Conservation (phyloP, 2,329 filamentous ascomycete species). For the Sclerotinia spermophila region DNA sequence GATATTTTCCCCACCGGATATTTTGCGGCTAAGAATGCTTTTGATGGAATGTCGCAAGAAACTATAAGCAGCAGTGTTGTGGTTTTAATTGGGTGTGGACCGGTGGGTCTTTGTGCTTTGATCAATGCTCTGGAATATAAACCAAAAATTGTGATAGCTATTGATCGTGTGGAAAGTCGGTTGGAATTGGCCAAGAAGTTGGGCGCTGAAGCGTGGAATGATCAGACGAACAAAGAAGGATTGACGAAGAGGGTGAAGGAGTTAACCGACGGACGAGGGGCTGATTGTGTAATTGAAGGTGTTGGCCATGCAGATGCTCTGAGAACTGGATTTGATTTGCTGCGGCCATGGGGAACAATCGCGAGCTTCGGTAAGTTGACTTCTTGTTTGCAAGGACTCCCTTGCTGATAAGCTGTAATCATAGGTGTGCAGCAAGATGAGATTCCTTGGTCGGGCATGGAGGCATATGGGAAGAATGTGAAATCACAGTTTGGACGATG, state of each 20-base stretch:
- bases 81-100: conserved; percentile 80
- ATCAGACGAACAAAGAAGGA: conserved; percentile 60
- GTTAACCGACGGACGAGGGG: conserved; percentile 74
- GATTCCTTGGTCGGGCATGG: conserved; percentile 60
- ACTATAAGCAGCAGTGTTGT: conserved; percentile 65
- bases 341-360: conserved; percentile 70
- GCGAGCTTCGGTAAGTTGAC: conserved; percentile 39
- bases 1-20: conserved; percentile 89
- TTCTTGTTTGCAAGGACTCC: background rate
- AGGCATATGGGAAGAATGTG: conserved; percentile 69
- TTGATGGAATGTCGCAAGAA: conserved; percentile 55
- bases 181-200: conserved; percentile 69
- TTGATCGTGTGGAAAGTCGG: conserved; percentile 73
- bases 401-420: background rate
- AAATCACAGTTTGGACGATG: conserved; percentile 71
- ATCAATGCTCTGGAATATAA: conserved; percentile 72
- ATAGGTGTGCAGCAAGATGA: conserved; percentile 46
- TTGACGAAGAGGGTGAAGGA: conserved; percentile 67
- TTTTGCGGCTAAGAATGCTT: conserved; percentile 76
- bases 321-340: conserved; percentile 65
- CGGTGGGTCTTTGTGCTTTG: conserved; percentile 79
- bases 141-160: conserved; percentile 72
- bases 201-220: conserved; percentile 82
- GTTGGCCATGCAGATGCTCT: conserved; percentile 68
- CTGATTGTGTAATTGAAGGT: conserved; percentile 79